These are phyloP conservation scores for Sclerotinia sclerotiorum DNA, from an alignment of 2,329 filamentous ascomycete genomes.

Conservation along the genomic window DNA sequence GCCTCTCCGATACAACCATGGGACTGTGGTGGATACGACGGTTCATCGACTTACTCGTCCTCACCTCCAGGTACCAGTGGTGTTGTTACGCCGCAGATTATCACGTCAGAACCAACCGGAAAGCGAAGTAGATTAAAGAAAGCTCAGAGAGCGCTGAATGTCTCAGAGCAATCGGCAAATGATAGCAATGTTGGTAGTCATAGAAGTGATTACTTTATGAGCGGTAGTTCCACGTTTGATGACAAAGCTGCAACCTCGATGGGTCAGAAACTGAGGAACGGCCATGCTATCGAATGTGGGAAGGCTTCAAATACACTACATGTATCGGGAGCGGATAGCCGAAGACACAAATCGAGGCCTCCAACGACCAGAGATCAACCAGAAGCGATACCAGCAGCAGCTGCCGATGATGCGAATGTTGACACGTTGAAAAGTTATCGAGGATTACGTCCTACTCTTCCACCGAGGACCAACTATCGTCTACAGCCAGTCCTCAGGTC, in stretches of 20 bases:
- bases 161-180: constrained; percentile 27
- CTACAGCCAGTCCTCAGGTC: constrained; percentile 35
- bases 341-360: not conserved
- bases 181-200: constrained; percentile 20
- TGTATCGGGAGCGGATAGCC: not conserved
- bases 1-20: constrained; percentile 36
- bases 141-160: constrained; percentile 22
- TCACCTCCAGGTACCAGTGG: constrained; percentile 19
- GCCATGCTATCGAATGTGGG: not conserved
- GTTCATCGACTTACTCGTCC: constrained; percentile 23
- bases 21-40: constrained; percentile 30
- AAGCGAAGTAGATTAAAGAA: constrained; percentile 20
- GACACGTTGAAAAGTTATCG: constrained; percentile 16
- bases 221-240: not conserved
- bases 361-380: not conserved
- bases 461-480: constrained; percentile 27
- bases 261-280: not conserved
- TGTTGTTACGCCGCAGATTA: constrained; percentile 23
- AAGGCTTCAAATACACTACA: not conserved
- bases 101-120: constrained; percentile 12
- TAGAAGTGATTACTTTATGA: not conserved
- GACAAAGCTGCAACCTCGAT: not conserved
- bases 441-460: constrained; percentile 9
- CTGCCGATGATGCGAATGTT: constrained; percentile 17
- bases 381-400: not conserved